Evolutionary conservation across 306 rosid genomes (phyloP), one percentile per base, ranked within the genome.

Genomic region (Acacia crassicarpa): DNA sequence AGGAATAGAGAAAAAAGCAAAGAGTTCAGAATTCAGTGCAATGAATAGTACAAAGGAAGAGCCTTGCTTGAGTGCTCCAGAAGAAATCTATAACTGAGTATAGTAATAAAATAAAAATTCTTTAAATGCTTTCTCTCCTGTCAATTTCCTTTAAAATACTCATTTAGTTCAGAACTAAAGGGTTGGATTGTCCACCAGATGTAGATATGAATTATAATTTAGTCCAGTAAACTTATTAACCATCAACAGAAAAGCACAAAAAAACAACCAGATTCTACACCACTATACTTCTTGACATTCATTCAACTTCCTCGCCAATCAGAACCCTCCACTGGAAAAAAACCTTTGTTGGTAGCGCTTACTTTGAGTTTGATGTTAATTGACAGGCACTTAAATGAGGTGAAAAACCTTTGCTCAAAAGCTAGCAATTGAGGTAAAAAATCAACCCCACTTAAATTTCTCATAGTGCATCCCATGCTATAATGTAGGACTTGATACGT

Each of bases 171-270:
- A 74, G 76, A 78, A 78, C 35, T 51, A 25, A 70, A 44, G 16
- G 73, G 61, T 62, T 56, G 35, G 53, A 54, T 38, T 72, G 51
- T 32, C 71, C 79, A 82, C 78, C 16, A 59, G 65, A 74, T 68
- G 66, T 15, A 11, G 41, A 69, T 41, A 59, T 23, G 66, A 59
- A 59, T 59, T 63, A 85, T 12, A 51, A 80, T 32, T 61, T 75
- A 45, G 35, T 51, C 59, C 66, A 65, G 59, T 48, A 54, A 1
- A 67, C 9, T 4, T 30, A 74, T 58, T 75, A 61, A 51, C 58
- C 53, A 54, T 59, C 66, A 58, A 41, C 41, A 78, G 41, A 48
- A 72, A 46, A 23, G 22, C 27, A 74, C 67, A 19, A 49, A n/a
- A 19, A 74, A 74, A 46, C 75, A 20, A 54, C 78, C 45, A 59